Percentiles rank a stretch among this genome's conserved stretches.
Evolutionary conservation across 345 rosid species (phyloP).

Genomic region (Leavenworthia alabamica): DNA sequence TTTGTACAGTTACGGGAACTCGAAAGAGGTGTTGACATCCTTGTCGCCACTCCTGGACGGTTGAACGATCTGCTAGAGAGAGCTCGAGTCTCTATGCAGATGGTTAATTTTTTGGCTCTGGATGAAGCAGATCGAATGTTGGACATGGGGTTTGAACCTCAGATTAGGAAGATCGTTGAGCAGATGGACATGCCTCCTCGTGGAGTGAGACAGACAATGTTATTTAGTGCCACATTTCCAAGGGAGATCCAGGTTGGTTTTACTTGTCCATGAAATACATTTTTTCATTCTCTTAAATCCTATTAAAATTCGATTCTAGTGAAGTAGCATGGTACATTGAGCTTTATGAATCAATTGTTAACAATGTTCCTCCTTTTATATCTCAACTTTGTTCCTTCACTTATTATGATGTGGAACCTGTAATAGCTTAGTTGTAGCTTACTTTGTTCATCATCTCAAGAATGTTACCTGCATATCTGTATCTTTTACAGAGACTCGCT

Average conservation of each 20-base stretch:
- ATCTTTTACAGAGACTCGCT: conserved; percentile 74
- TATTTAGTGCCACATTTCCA: conserved; percentile 98
- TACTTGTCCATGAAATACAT: not conserved
- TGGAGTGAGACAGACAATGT: conserved; percentile 88
- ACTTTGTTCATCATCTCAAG: not conserved
- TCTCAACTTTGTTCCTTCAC: not conserved
- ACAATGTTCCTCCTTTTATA: not conserved
- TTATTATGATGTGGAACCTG: too few relatives aligned
- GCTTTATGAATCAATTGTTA: not conserved
- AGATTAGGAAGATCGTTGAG: conserved; percentile 91
- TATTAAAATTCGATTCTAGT: not conserved
- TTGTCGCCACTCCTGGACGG: conserved; percentile 99
- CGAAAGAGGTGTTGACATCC: conserved; percentile 96
- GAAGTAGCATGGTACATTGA: not conserved
- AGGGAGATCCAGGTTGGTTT: conserved; percentile 81
- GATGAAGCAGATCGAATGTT: conserved; percentile 99
- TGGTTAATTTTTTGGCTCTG: conserved; percentile 81
- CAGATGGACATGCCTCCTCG: conserved; percentile 96
- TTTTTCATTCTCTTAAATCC: not conserved
- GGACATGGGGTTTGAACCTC: conserved; percentile 99
- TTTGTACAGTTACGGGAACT: conserved; percentile 75
- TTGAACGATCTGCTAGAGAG: conserved; percentile 92
- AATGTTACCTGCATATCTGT: not conserved
- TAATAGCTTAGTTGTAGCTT: too few relatives aligned
- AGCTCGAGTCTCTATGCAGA: conserved; percentile 87